Base-by-base conservation (phyloP, 225 moss, liverwort and hornwort species). In the Asterella californica region DNA sequence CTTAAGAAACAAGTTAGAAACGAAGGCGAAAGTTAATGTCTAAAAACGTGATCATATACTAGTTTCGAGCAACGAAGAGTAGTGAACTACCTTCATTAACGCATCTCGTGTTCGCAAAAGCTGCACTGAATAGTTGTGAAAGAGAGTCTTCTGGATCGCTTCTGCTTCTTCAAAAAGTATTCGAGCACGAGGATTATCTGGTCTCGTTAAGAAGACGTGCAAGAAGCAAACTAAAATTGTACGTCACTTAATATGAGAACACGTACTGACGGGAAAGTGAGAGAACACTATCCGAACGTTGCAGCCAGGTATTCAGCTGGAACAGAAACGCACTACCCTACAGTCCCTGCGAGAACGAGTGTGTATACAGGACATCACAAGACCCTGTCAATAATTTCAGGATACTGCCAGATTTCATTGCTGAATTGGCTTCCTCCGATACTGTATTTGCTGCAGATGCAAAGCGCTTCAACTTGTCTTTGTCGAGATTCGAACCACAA, bases 41-140 rank as follows among this genome's bases (percentile, higher is more conserved):
- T 15, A 3, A 29, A 15, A 64, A 30, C 30, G 11, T 30, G 15
- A 8, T 65, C 32, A 65, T 65, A 30, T 32, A 65, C 15, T 32
- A 65, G 32, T 33, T 32, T 30, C 64, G 36, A 14, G 36, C 1
- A 67, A 0, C 14, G 36, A 36, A 19, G 29, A 38, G 15, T n/a
- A 0, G n/a, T n/a, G n/a, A n/a, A 73, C 54, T 49, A 97, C 97
- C 93, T 95, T 99, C 81, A 99, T 78, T 49, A 99, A 83, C 79
- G 76, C 84, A 79, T 99, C 97, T 15, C 87, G 82, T 37, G 92
- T 95, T 80, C 88, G 89, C 84, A 99, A 87, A 52, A 99, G 82
- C 75, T 81, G 64, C 15, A 92, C 89, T 63, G 93, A 95, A 80
- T 84, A 74, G 59, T 79, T 79, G 88, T 99, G 97, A 79, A 87